A percentile compares a stretch with the other conserved stretches of the same genome.
phyloP scores from a whole-genome alignment of 2,329 filamentous ascomycete species.

The Colletotrichum plurivorum region DNA sequence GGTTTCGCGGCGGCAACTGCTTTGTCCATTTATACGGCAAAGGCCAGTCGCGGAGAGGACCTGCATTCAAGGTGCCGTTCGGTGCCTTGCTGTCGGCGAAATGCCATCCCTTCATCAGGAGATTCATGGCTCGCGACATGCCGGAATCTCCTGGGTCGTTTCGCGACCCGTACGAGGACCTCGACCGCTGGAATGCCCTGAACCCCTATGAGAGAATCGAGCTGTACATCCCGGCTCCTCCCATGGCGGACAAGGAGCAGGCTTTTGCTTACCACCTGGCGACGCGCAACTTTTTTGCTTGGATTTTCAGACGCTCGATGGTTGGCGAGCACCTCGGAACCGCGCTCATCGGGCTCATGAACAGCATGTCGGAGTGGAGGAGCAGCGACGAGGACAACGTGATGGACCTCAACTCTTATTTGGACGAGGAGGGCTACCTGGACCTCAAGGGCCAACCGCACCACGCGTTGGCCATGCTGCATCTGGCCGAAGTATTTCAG shows the following conservation, averaged over 20 bases:
- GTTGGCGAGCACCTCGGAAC: slow-evolving; percentile 77
- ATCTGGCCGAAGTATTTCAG: slow-evolving; percentile 76
- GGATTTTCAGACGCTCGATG: slow-evolving; percentile 74
- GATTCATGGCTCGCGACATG: slow-evolving; percentile 54
- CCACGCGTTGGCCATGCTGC: slow-evolving; percentile 77
- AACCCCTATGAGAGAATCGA: slow-evolving; percentile 61
- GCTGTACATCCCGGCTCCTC: slow-evolving; percentile 78
- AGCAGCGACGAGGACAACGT: slow-evolving; percentile 68
- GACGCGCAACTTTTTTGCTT: slow-evolving; percentile 83
- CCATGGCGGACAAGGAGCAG: slow-evolving; percentile 65
- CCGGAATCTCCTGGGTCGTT: slow-evolving; percentile 25
- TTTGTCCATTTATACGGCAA: slow-evolving; percentile 77
- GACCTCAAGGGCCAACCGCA: slow-evolving; percentile 75
- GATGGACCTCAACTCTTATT: slow-evolving; percentile 74
- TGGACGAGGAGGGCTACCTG: slow-evolving; percentile 78
- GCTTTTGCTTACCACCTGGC: slow-evolving; percentile 75
- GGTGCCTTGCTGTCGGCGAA: slow-evolving; percentile 68
- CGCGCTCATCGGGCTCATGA: slow-evolving; percentile 75
- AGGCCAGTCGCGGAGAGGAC: slow-evolving; percentile 74
- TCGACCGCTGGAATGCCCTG: slow-evolving; percentile 50
- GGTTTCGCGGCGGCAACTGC: slow-evolving; percentile 77
- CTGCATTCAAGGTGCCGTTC: slow-evolving; percentile 77
- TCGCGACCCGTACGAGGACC: slow-evolving; percentile 43
- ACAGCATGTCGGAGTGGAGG: slow-evolving; percentile 75
- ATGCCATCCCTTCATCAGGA: slow-evolving; percentile 73